Conservation (phyloP, 768 basidiomycete species). For the Neoboletus brunneissimus region DNA sequence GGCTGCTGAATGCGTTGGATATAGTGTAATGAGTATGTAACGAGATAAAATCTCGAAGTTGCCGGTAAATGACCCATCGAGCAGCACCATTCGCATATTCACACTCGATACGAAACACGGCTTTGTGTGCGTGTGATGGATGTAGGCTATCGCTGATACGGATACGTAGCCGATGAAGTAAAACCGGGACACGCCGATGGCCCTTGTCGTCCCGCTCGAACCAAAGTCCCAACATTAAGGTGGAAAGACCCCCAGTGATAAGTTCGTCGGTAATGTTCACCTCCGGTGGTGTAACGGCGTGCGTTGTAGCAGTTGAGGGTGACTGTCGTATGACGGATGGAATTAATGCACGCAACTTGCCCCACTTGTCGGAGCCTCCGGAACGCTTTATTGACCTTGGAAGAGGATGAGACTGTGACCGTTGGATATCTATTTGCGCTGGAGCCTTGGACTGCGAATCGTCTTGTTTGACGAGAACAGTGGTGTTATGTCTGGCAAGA, state of each 20-base stretch:
- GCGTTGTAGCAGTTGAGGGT: constrained; percentile 34
- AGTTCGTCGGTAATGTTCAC: constrained; percentile 84
- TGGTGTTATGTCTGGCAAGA: constrained; percentile 8
- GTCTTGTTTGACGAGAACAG: constrained; percentile 1
- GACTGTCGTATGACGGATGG: constrained; percentile 48
- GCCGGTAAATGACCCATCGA: constrained; percentile 94
- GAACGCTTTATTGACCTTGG: constrained; percentile 20
- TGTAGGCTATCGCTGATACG: constrained; percentile 85
- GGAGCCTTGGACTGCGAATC: constrained; percentile 5
- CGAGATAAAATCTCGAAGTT: constrained; percentile 87
- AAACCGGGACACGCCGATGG: constrained; percentile 73
- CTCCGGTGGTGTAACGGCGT: constrained; percentile 47
- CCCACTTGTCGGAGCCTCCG: constrained; percentile 50
- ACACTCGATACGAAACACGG: constrained; percentile 90
- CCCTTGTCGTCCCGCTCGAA: constrained; percentile 84
- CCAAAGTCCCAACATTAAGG: constrained; percentile 77
- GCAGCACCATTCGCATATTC: constrained; percentile 92
- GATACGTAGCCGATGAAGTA: constrained; percentile 79
- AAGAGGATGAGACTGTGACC: constrained; percentile 30
- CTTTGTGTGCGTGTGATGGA: constrained; percentile 70
- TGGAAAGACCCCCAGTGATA: constrained; percentile 74
- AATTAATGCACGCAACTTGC: constrained; percentile 60
- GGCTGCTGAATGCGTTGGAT: constrained; percentile 74
- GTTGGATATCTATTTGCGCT: constrained; percentile 8
- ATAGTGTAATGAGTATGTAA: constrained; percentile 88